These are phyloP conservation scores for Nothophaeocryptopus gaeumannii DNA, from an alignment of 2,329 filamentous ascomycete species.

Conservation along the genomic window DNA sequence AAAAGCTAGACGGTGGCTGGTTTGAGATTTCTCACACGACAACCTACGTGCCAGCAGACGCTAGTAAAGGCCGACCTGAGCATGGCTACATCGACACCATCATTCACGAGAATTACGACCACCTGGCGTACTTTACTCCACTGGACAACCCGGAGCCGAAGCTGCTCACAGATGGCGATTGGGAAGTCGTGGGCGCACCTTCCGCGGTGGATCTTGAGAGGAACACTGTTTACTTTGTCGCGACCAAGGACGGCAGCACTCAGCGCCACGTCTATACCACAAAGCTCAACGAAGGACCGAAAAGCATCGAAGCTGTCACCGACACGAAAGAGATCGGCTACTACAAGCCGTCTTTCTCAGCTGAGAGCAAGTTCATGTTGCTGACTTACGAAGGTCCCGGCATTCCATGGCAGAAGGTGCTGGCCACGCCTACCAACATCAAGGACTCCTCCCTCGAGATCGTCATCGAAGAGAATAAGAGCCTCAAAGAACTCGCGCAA, in stretches of 20 bases:
- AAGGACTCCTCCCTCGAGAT: constrained; percentile 37
- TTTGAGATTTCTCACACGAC: constrained; percentile 90
- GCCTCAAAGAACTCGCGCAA: constrained; percentile 65
- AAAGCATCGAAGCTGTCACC: constrained; percentile 67
- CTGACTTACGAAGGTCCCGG: constrained; percentile 79
- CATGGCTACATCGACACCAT: constrained; percentile 94
- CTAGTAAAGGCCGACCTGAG: constrained; percentile 62
- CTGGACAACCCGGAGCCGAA: constrained; percentile 77
- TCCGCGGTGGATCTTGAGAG: constrained; percentile 79
- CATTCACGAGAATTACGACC: constrained; percentile 81
- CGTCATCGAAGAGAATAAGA: constrained; percentile 73
- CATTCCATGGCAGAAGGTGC: constrained; percentile 86
- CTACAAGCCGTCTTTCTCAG: constrained; percentile 81
- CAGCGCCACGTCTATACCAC: constrained; percentile 92
- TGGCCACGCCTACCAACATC: constrained; percentile 72
- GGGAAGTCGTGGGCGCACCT: constrained; percentile 87
- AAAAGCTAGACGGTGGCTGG: constrained; percentile 90
- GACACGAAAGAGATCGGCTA: constrained; percentile 71
- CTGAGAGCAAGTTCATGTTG: constrained; percentile 76
- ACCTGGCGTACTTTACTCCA: constrained; percentile 89
- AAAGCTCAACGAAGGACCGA: constrained; percentile 68
- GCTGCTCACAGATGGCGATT: constrained; percentile 81
- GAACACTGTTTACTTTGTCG: constrained; percentile 87
- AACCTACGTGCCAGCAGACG: constrained; percentile 79
- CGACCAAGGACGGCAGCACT: constrained; percentile 81